Percentiles rank a stretch among this genome's conserved stretches.
These are phyloP conservation scores for Xerocomellus intermedius DNA, from an alignment of 768 basidiomycete genomes.

Conservation along the genomic window DNA sequence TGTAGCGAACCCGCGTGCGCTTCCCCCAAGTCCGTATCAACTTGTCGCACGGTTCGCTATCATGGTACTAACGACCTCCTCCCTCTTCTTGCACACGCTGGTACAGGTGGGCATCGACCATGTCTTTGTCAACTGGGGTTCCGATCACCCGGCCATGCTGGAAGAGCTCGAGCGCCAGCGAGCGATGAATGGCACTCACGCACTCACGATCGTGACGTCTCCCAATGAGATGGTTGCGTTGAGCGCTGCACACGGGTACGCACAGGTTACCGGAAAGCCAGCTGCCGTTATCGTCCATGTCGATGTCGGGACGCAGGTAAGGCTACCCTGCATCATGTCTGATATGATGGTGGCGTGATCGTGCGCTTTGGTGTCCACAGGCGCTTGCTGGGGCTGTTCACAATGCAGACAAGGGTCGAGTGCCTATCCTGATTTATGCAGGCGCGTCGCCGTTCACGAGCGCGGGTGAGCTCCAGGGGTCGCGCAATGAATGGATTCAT, in stretches of 20 bases:
- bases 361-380: conserved; percentile 29
- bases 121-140: conserved; percentile 75
- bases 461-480: conserved; percentile 56
- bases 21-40: neutral
- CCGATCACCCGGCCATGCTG: conserved; percentile 69
- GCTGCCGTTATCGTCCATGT: conserved; percentile 76
- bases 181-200: conserved; percentile 33
- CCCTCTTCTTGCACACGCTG: conserved; percentile 58
- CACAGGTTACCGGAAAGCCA: conserved; percentile 61
- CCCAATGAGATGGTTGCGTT: conserved; percentile 79
- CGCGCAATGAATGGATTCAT: conserved; percentile 73
- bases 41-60: neutral
- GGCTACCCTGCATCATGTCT: neutral
- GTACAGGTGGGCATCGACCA: conserved; percentile 60
- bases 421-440: conserved; percentile 69
- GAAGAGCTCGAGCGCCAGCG: conserved; percentile 66
- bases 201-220: conserved; percentile 58
- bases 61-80: conserved; percentile 56
- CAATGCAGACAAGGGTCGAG: conserved; percentile 61
- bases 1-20: neutral
- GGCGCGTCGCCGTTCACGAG: conserved; percentile 63
- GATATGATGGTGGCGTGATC: neutral
- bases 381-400: conserved; percentile 70
- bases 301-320: conserved; percentile 65
- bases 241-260: conserved; percentile 70